Base-by-base conservation (phyloP, 371 early-diverging fungal species). In the Actinomortierella ambigua region DNA sequence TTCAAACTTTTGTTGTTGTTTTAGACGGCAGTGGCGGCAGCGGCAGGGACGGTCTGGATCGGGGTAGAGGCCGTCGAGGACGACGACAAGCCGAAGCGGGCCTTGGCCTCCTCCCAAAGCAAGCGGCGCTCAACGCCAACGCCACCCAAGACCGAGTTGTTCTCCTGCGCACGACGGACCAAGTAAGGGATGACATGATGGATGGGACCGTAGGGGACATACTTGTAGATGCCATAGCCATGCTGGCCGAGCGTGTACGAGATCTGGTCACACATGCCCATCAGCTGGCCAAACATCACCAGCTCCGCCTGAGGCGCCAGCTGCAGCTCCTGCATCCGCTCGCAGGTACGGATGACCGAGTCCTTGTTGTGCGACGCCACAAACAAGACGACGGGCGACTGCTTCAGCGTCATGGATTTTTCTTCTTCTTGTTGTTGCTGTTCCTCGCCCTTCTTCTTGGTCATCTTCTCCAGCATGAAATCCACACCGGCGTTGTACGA, bases 121-220 rank as follows among this genome's bases (percentile, higher is more conserved):
- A 85, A 55, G n/a, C 44, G 68, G 39, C 82, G 82, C 55, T 88
- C 86, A 23, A 77, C 59, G 4, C 68, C 63, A 44, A 69, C 69
- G 50, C 80, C 80, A 34, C 84, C 83, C 43, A 87, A 59, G 1
- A 97, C 86, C 13, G 94, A 84, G 4, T 89, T 85, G 77, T 98
- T 98, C 79, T 98, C 99, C 80, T 96, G 95, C 27, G 97, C 98
- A 51, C 98, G 88, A 49, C 98, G 88, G 50, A 95, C 82, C 63
- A 98, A 81, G 78, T 96, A 98, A 9, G 98, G 98, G 62, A 97
- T 90, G 23, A 95, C 94, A 65, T 95, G 95, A 26, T 88, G 82
- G 39, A 93, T 82, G n/a, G 90, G 87, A 40, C 97, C 97, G 68
- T 95, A 97, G 4, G 97, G 95, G 26, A 97, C 82, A 76, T 96